Evolutionary conservation across 1,284 basidiomycete species (phyloP).

Genomic region (Trichosporon sp.): DNA sequence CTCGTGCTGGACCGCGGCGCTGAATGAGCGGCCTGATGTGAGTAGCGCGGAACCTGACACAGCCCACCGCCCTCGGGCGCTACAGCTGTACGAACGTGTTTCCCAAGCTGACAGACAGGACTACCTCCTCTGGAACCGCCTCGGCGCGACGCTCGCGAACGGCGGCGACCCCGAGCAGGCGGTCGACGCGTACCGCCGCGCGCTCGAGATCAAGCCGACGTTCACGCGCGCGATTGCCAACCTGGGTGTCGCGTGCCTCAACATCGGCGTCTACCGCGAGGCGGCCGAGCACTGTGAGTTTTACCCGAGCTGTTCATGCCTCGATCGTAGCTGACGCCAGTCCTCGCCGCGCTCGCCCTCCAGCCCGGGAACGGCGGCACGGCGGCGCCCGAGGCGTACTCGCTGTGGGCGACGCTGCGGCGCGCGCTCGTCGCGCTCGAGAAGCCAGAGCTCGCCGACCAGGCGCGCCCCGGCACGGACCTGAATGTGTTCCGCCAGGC

Average conservation of each 20-base stretch:
- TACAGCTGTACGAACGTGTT: neutral
- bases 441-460: slow-evolving; percentile 54
- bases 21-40: slow-evolving; percentile 68
- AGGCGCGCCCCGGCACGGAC: slow-evolving; percentile 53
- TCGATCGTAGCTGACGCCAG: slow-evolving; percentile 19
- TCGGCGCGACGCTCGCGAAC: slow-evolving; percentile 93
- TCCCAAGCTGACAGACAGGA: slow-evolving; percentile 58
- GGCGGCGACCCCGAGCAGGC: slow-evolving; percentile 93
- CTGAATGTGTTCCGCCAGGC: slow-evolving; percentile 69
- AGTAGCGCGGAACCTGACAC: slow-evolving; percentile 22
- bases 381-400: slow-evolving; percentile 52
- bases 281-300: slow-evolving; percentile 78
- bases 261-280: slow-evolving; percentile 92
- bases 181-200: slow-evolving; percentile 87
- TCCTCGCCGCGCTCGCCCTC: slow-evolving; percentile 83
- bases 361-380: slow-evolving; percentile 53
- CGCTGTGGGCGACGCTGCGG: slow-evolving; percentile 88
- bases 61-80: too few species aligned
- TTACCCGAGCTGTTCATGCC: neutral
- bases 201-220: slow-evolving; percentile 86
- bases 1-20: slow-evolving; percentile 86
- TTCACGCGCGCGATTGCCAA: slow-evolving; percentile 98
- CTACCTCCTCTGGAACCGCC: slow-evolving; percentile 92
- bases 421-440: slow-evolving; percentile 72
- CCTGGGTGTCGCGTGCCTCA: slow-evolving; percentile 91